Base-by-base conservation (phyloP, 306 rosid species). In the Nissolia schottii region DNA sequence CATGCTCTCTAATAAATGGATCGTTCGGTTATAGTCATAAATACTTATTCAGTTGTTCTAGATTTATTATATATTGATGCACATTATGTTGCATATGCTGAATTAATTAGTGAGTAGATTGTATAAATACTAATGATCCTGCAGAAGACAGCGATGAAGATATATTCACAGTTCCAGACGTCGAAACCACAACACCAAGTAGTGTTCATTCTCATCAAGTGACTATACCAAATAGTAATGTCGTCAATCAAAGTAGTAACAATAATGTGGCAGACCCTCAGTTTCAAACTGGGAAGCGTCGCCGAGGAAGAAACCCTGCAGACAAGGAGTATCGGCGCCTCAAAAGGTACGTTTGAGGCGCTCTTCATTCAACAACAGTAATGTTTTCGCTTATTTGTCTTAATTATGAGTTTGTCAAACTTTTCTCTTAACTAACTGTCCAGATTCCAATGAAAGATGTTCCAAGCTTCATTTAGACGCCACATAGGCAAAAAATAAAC, bases 301-400 rank as follows among this genome's bases (percentile, higher is more conserved):
- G 81, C 28, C 76, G 85, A 7, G 95, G 95, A 80, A 78, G 89
- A 60, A 86, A 86, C 57, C 83, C 88, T 0, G 78, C 29, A 2
- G 95, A 89, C 18, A 89, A 83, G 31, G 95, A 89, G 58, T 49
- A 82, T 22, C 81, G 91, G 68, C 86, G 89, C 62, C 85, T 78
- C 62, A 89, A 89, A 84, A 84, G 94, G 93, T 86, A 79, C 7
- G 14, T n/a, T n/a, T n/a, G n/a, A n/a, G n/a, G n/a, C n/a, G n/a
- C n/a, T n/a, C n/a, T n/a, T n/a, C n/a, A n/a, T n/a, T n/a, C n/a
- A n/a, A n/a, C n/a, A n/a, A n/a, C n/a, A n/a, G n/a, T n/a, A n/a
- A n/a, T n/a, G n/a, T n/a, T n/a, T n/a, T n/a, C n/a, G n/a, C n/a
- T n/a, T n/a, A n/a, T n/a, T n/a, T n/a, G n/a, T n/a, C n/a, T n/a